Percentiles rank a stretch among this genome's conserved stretches.
Evolutionary conservation across 2,329 filamentous ascomycete genomes (phyloP).

Genomic region (Neonectria sp.): DNA sequence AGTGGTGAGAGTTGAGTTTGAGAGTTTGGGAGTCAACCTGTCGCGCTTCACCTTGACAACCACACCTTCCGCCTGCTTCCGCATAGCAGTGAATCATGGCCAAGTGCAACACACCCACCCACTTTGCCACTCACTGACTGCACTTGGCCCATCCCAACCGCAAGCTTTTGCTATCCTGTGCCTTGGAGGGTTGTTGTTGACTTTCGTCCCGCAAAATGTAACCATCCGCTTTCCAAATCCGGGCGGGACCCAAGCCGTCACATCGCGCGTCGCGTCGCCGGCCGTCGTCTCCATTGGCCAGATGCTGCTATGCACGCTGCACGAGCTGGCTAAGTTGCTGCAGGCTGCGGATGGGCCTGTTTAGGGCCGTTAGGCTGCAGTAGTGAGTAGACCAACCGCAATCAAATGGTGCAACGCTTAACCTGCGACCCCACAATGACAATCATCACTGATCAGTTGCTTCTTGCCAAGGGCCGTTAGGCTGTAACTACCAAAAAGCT

Average conservation of each 20-base stretch:
- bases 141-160: neutral
- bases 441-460: neutral
- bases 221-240: slow-evolving; percentile 1
- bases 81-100: neutral
- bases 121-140: neutral
- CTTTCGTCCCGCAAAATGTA: neutral
- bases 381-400: neutral
- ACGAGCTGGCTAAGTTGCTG: neutral
- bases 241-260: neutral
- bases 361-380: neutral
- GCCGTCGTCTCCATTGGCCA: slow-evolving; percentile 4
- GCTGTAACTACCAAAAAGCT: neutral
- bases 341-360: neutral
- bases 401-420: neutral
- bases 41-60: neutral
- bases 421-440: neutral
- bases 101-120: slow-evolving; percentile 1
- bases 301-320: neutral
- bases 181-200: slow-evolving; percentile 8
- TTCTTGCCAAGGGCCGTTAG: neutral
- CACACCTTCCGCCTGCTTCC: neutral
- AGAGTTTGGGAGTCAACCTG: neutral
- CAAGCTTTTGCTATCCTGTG: neutral
- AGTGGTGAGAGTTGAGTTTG: neutral
- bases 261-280: slow-evolving; percentile 4